Percentiles rank a stretch among this genome's conserved stretches.
Conservation (phyloP, 2,329 filamentous ascomycete species). For the Albophoma yamanashiensis region DNA sequence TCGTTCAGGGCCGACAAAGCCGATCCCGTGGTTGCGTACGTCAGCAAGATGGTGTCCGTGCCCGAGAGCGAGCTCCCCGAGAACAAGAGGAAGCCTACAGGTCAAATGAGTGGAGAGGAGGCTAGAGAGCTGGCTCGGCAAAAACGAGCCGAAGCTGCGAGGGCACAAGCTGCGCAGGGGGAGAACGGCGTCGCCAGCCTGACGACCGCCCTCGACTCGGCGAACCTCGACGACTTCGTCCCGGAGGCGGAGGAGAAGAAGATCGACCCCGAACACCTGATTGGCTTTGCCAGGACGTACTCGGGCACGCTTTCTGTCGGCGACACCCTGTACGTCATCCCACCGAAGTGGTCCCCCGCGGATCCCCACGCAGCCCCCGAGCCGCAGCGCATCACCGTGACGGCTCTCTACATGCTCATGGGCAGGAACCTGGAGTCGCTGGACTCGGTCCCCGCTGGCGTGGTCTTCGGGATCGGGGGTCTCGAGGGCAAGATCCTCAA, state of each 20-base stretch:
- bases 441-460: conserved; percentile 77
- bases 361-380: conserved; percentile 60
- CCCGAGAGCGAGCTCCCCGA: conserved; percentile 85
- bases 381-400: conserved; percentile 75
- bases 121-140: conserved; percentile 77
- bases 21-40: conserved; percentile 81
- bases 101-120: conserved; percentile 76
- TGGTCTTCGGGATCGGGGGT: conserved; percentile 89
- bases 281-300: conserved; percentile 90
- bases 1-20: conserved; percentile 60
- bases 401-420: conserved; percentile 91
- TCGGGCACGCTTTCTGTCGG: conserved; percentile 84
- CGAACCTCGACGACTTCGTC: conserved; percentile 44
- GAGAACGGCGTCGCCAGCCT: conserved; percentile 43
- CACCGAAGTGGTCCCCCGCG: conserved; percentile 85
- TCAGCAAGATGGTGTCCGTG: conserved; percentile 97
- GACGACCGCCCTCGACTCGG: conserved; percentile 47
- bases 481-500: conserved; percentile 92
- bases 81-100: conserved; percentile 58
- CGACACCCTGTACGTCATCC: conserved; percentile 81
- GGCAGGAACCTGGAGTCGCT: conserved; percentile 78
- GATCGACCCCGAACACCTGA: conserved; percentile 72
- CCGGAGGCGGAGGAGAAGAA: conserved; percentile 43
- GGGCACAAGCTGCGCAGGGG: conserved; percentile 53
- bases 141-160: conserved; percentile 82